These are phyloP conservation scores for Rosellinia necatrix DNA, from an alignment of 2,329 filamentous ascomycete species.

Conservation along the genomic window DNA sequence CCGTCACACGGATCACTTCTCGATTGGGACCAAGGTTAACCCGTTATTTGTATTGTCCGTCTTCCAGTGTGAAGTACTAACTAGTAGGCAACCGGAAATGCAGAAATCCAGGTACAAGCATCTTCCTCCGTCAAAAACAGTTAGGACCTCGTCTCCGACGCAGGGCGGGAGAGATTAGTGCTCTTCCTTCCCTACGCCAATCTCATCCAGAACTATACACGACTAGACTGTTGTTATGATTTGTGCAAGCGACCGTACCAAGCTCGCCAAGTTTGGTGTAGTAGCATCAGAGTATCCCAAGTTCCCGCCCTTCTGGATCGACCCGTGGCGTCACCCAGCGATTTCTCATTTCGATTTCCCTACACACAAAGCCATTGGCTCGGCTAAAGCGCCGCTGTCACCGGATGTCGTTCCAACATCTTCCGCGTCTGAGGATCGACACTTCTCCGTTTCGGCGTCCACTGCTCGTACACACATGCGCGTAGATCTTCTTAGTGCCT, in stretches of 20 bases:
- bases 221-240: not conserved
- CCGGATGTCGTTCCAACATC: constrained; percentile 22
- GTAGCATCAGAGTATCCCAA: constrained; percentile 17
- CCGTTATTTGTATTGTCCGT: not conserved
- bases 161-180: constrained; percentile 1
- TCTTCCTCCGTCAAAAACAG: constrained; percentile 2
- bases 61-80: not conserved
- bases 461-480: constrained; percentile 10
- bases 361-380: constrained; percentile 20
- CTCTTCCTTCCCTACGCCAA: too few species aligned
- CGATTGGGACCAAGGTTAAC: not conserved
- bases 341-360: constrained; percentile 25
- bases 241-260: constrained; percentile 13
- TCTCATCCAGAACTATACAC: too few species aligned
- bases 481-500: constrained; percentile 1
- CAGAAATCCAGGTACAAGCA: not conserved
- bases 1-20: not conserved
- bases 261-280: constrained; percentile 3
- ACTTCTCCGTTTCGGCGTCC: constrained; percentile 12
- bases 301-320: constrained; percentile 29
- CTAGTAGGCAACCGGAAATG: too few species aligned
- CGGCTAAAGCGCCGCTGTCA: constrained; percentile 25
- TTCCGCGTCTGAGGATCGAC: constrained; percentile 26
- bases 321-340: constrained; percentile 27
- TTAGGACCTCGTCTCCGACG: not conserved